These are phyloP conservation scores for Leishmania tarentolae DNA, from an alignment of 208 protist genomes.

Conservation along the genomic window DNA sequence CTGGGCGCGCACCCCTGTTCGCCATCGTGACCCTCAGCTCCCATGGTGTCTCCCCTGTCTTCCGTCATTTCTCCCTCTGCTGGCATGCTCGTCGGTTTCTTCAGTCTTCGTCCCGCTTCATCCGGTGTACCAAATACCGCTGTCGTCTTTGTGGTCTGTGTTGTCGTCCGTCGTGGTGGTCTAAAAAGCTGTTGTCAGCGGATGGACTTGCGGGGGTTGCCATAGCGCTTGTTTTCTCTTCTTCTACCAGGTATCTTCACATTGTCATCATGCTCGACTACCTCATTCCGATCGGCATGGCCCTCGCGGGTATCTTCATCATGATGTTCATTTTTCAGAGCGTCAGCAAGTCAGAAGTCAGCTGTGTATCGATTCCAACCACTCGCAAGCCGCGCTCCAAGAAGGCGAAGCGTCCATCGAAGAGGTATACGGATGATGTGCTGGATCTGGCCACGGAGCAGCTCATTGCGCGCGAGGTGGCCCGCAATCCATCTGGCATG, in stretches of 20 bases:
- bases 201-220: background rate
- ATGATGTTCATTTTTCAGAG: constrained; percentile 75
- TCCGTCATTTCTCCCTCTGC: background rate
- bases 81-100: background rate
- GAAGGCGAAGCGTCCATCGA: constrained; percentile 36
- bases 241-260: background rate
- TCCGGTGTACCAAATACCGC: background rate
- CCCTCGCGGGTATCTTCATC: constrained; percentile 56
- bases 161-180: background rate
- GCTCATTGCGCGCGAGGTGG: constrained; percentile 71
- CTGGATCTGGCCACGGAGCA: constrained; percentile 65
- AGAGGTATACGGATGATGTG: constrained; percentile 45
- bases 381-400: constrained; percentile 37
- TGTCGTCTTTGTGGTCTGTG: background rate
- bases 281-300: constrained; percentile 65
- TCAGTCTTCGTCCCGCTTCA: background rate
- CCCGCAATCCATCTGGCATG: constrained; percentile 49
- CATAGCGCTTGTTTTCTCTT: constrained; percentile 9
- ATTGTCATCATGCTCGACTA: constrained; percentile 57
- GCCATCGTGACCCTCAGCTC: background rate
- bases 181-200: background rate
- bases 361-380: background rate
- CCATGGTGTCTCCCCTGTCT: background rate
- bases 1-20: background rate
- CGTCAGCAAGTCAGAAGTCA: constrained; percentile 49